Evolutionary conservation across 148 eudicot genomes (phyloP), one percentile per base, ranked within the genome.

Genomic region (Simmondsia chinensis): DNA sequence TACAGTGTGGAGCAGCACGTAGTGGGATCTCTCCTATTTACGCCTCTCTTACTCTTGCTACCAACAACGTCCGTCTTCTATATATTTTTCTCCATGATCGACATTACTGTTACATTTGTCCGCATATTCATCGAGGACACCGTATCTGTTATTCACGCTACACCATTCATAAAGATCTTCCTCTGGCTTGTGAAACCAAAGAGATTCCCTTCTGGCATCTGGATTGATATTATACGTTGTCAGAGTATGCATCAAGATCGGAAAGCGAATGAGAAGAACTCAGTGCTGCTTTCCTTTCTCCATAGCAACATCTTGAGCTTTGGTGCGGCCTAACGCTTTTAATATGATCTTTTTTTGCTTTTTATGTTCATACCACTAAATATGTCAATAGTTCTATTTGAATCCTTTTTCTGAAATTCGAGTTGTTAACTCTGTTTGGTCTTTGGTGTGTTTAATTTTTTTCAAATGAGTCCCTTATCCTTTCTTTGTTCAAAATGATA

Each of bases 21-120:
- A 50, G 89, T 91, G 63, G 96, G 99, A 33, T 79, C 96, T 46
- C 87, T 91, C 22, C 61, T 91, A 37, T 80, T 91, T 66, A 86
- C 89, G 9, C 99, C 84, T 6, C 71, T 86, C 30, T 64, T 86
- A 49, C 86, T 91, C 51, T 72, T 91, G 39, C 60, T 91, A 48
- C 96, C 99, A 46, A 91, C 99, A 13, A 80, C 83, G 20, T 86
- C 99, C 10, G 86, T 77, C 46, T 91, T 91, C 75, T 86, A 91
- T 56, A 77, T 79, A 34, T 91, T 75, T 51, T 91, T 86, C 66
- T 65, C 99, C 66, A 79, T 86, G 48, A 52, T 83, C 64, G 70
- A 60, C 60, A 63, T 69, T 46, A 41, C 76, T 13, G 39, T 64
- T 50, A 54, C 73, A 54, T 50, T 62, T 60, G 27, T 66, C 39